phyloP scores from a whole-genome alignment of 257 asterid genomes.

The Paulownia fortunei region DNA sequence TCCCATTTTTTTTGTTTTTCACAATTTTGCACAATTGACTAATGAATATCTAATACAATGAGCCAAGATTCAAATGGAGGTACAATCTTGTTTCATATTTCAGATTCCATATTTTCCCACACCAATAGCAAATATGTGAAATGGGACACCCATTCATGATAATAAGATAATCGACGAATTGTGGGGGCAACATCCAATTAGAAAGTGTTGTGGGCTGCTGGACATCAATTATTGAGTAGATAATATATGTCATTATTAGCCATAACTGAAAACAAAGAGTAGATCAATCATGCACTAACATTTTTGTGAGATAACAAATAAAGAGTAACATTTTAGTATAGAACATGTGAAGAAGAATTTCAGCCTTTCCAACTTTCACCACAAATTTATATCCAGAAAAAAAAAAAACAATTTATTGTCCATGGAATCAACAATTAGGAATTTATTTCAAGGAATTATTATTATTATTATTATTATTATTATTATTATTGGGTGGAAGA shows the following conservation, averaged over 20 bases:
- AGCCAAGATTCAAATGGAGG: slow-evolving; percentile 31
- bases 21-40: background rate
- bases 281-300: background rate
- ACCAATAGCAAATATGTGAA: slow-evolving; percentile 6
- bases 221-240: slow-evolving; percentile 2
- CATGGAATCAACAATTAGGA: background rate
- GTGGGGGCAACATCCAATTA: background rate
- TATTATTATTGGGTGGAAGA: background rate
- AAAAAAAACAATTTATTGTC: too few relatives aligned
- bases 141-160: background rate
- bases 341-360: too few relatives aligned
- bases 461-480: background rate
- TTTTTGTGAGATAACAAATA: background rate
- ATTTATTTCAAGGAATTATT: background rate
- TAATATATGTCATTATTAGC: background rate
- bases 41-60: slow-evolving; percentile 25
- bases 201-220: slow-evolving; percentile 5
- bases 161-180: background rate
- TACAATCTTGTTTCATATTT: background rate
- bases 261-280: background rate
- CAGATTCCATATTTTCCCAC: slow-evolving; percentile 25
- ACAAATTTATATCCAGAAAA: too few relatives aligned
- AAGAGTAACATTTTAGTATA: too few relatives aligned
- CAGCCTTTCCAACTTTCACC: too few relatives aligned
- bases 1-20: background rate